Evolutionary conservation across 495 filamentous ascomycete species (phyloP).

Genomic region (Penicillium canariense): DNA sequence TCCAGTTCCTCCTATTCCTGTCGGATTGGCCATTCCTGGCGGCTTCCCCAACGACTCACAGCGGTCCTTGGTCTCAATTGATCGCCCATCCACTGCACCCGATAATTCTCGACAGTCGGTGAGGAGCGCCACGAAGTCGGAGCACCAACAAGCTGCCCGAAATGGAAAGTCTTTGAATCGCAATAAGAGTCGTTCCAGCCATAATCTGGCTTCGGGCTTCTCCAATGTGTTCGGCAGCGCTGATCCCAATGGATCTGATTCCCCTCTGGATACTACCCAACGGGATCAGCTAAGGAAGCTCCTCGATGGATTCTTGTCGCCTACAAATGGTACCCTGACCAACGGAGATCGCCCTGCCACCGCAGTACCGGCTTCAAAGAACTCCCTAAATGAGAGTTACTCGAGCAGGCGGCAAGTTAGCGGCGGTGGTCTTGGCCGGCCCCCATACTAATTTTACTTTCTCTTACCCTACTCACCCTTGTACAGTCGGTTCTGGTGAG

Average conservation of each 20-base stretch:
- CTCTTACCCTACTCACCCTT: slow-evolving; percentile 8
- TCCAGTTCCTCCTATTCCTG: slow-evolving; percentile 45
- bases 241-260: slow-evolving; percentile 14
- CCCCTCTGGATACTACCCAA: slow-evolving; percentile 16
- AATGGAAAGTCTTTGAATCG: slow-evolving; percentile 31
- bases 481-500: slow-evolving; percentile 16
- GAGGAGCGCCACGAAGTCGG: slow-evolving; percentile 20
- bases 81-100: slow-evolving; percentile 41
- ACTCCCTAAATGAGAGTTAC: slow-evolving; percentile 15
- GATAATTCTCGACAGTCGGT: slow-evolving; percentile 24
- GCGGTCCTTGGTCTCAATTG: slow-evolving; percentile 28
- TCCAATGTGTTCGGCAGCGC: slow-evolving; percentile 8
- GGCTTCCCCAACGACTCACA: slow-evolving; percentile 40
- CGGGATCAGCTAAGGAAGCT: slow-evolving; percentile 39
- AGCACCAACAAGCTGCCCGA: slow-evolving; percentile 5
- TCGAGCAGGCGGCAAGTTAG: slow-evolving; percentile 27
- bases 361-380: slow-evolving; percentile 12
- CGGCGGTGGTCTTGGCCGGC: slow-evolving; percentile 40
- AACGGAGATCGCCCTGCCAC: slow-evolving; percentile 21
- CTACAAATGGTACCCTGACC: slow-evolving; percentile 13
- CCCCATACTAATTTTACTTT: slow-evolving; percentile 37
- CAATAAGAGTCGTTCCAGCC: slow-evolving; percentile 40
- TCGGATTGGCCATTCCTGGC: slow-evolving; percentile 36
- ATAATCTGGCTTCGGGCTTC: slow-evolving; percentile 29
- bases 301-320: slow-evolving; percentile 38